Percentiles rank a stretch among this genome's conserved stretches.
phyloP scores from a whole-genome alignment of 2,329 filamentous ascomycete genomes.

The Microcera coccophila region DNA sequence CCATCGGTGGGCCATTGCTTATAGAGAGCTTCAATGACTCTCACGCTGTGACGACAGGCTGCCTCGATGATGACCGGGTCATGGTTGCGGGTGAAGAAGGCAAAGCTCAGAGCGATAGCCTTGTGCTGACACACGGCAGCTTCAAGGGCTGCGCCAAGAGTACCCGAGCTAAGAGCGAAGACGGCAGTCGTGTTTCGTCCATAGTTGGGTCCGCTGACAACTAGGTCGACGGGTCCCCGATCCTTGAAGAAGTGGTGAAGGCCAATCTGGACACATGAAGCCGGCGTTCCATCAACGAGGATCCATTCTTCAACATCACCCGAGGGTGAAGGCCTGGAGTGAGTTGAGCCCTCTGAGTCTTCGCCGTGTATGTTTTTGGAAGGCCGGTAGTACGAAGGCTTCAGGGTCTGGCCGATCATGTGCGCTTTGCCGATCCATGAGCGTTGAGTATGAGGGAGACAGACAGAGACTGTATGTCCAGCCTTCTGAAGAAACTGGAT shows the following conservation, averaged over 20 bases:
- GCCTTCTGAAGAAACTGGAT: slow-evolving; percentile 65
- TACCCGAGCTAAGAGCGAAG: slow-evolving; percentile 74
- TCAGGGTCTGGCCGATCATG: slow-evolving; percentile 84
- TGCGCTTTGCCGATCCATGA: slow-evolving; percentile 99
- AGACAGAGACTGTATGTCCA: slow-evolving; percentile 85
- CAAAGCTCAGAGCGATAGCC: slow-evolving; percentile 82
- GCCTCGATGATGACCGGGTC: slow-evolving; percentile 75
- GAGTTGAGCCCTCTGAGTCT: slow-evolving; percentile 59
- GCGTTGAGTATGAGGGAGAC: slow-evolving; percentile 84
- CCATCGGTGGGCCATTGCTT: slow-evolving; percentile 66
- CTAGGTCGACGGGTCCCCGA: slow-evolving; percentile 67
- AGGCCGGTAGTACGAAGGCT: slow-evolving; percentile 76
- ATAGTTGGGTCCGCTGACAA: slow-evolving; percentile 78
- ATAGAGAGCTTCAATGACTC: slow-evolving; percentile 73
- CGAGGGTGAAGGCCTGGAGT: slow-evolving; percentile 52
- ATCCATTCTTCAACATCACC: slow-evolving; percentile 71
- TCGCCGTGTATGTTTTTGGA: slow-evolving; percentile 39
- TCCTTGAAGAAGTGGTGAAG: slow-evolving; percentile 75
- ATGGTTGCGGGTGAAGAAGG: slow-evolving; percentile 83
- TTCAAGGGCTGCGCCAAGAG: slow-evolving; percentile 72
- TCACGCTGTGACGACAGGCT: slow-evolving; percentile 69
- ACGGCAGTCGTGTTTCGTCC: slow-evolving; percentile 78
- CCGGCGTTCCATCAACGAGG: slow-evolving; percentile 69
- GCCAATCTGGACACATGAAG: slow-evolving; percentile 77
- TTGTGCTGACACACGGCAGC: slow-evolving; percentile 66